Base-by-base conservation (phyloP, 805 yeast genomes). In the Nakazawaea siamensis region DNA sequence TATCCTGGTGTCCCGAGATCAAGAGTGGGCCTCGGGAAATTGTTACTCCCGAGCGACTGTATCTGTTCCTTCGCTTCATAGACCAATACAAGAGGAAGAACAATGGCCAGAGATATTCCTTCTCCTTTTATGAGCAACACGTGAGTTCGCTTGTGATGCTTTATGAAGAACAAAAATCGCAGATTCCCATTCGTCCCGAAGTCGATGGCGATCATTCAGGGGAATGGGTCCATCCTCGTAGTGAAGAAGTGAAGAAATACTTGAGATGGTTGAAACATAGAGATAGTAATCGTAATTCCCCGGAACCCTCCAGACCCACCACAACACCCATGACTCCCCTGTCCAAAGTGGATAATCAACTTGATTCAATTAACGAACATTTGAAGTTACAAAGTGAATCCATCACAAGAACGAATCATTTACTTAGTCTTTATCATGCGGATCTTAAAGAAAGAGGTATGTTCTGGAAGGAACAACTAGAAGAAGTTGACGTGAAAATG, bases 181-280 rank as follows among this genome's bases (percentile, higher is more conserved):
- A 29, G 20, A 30, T 9, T 19, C 21, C 13, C 5, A 23, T 7
- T 11, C 14, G 41, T 16, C 39, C 39, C 18, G 29, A 27, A 12
- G 15, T 27, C 18, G 18, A 27, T 13, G 29, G 15, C 18, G 29
- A 27, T 15, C 27, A 13, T 6, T 8, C 14, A 8, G 38, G 30
- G 8, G 27, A 29, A 23, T 38, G 41, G 41, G 27, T 23, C 15
- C 32, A 31, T 23, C 41, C 41, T 6, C 24, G 41, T 10, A 39
- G 35, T 20, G 10, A 20, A 11, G 24, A 23, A n/a, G 39, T 38
- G n/a, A 38, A 31, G 20, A n/a, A 24, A 12, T 38, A 29, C 26
- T 24, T 38, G 30, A 34, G 29, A 14, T 21, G 23, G 32, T 30
- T 5, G 20, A 18, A 9, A 17, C 29, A 14, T 24, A 9, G 27